Evolutionary conservation across 768 basidiomycete species (phyloP).

Genomic region (Phlebiopsis gigantea): DNA sequence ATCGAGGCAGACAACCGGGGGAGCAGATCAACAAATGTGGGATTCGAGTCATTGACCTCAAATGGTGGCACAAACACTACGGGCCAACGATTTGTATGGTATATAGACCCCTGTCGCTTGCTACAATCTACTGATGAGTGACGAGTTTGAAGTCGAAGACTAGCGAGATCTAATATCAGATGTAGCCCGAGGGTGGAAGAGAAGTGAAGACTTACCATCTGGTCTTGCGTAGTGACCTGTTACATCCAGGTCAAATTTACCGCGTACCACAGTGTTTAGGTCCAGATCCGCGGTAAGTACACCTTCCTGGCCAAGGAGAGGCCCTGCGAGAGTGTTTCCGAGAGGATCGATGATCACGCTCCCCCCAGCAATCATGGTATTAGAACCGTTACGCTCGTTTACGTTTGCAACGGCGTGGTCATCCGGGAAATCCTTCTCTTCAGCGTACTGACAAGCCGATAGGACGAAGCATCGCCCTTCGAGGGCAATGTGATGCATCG

Average conservation of each 20-base stretch:
- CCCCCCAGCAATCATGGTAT: conserved; percentile 57
- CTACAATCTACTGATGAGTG: background rate
- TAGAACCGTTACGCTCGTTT: conserved; percentile 35
- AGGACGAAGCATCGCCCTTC: conserved; percentile 70
- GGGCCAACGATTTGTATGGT: no score
- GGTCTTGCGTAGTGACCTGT: conserved; percentile 58
- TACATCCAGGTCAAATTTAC: conserved; percentile 59
- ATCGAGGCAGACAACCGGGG: no score
- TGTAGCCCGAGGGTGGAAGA: background rate
- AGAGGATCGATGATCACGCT: conserved; percentile 56
- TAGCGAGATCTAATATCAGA: background rate
- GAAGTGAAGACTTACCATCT: conserved; percentile 37
- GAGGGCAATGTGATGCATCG: conserved; percentile 59
- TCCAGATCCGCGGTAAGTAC: conserved; percentile 54
- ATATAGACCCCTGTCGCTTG: no score
- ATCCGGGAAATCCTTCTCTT: conserved; percentile 47
- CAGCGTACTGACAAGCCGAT: conserved; percentile 54
- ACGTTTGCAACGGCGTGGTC: conserved; percentile 39
- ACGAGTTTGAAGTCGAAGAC: conserved; percentile 12
- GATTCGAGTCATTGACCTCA: no score
- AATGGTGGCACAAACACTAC: no score
- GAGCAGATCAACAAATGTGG: no score
- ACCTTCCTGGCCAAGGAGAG: conserved; percentile 46
- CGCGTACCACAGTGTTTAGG: conserved; percentile 48
- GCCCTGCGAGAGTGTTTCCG: conserved; percentile 55